These are phyloP conservation scores for Phaeolepiota aurea DNA, from an alignment of 768 basidiomycete genomes.

Conservation along the genomic window DNA sequence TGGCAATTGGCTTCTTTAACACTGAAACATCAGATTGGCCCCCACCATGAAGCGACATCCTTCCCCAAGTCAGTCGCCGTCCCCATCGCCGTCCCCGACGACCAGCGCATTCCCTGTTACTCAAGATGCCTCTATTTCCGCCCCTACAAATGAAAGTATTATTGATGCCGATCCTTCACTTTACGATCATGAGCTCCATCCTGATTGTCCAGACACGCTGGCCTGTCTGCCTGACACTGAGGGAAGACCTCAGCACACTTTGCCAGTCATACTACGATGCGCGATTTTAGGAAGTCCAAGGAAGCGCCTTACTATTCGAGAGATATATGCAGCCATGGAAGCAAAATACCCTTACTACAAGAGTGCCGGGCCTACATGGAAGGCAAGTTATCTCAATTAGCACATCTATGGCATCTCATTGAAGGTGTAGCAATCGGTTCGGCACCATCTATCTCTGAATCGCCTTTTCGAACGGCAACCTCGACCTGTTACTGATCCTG, in stretches of 20 bases:
- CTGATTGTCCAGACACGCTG: conserved; percentile 71
- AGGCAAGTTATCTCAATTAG: conserved; percentile 35
- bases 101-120: conserved; percentile 25
- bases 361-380: conserved; percentile 79
- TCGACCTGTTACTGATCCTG: conserved; percentile 76
- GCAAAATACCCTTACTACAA: conserved; percentile 76
- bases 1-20: background rate
- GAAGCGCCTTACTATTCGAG: conserved; percentile 72
- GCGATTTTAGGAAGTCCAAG: conserved; percentile 73
- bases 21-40: conserved; percentile 14
- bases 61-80: conserved; percentile 1
- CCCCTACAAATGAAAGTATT: conserved; percentile 18
- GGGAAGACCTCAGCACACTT: conserved; percentile 74
- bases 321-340: conserved; percentile 85
- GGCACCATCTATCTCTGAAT: conserved; percentile 78
- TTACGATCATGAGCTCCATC: conserved; percentile 53
- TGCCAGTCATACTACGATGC: conserved; percentile 79
- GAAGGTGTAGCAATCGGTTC: conserved; percentile 67
- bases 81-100: conserved; percentile 9
- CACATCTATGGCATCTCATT: conserved; percentile 7
- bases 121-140: conserved; percentile 15
- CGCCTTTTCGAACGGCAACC: conserved; percentile 77
- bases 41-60: conserved; percentile 15
- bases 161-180: conserved; percentile 9
- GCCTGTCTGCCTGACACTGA: conserved; percentile 73